Percentiles rank a stretch among this genome's conserved stretches.
Evolutionary conservation across 2,329 filamentous ascomycete species (phyloP).

Genomic region (Raffaelea deltoideospora): DNA sequence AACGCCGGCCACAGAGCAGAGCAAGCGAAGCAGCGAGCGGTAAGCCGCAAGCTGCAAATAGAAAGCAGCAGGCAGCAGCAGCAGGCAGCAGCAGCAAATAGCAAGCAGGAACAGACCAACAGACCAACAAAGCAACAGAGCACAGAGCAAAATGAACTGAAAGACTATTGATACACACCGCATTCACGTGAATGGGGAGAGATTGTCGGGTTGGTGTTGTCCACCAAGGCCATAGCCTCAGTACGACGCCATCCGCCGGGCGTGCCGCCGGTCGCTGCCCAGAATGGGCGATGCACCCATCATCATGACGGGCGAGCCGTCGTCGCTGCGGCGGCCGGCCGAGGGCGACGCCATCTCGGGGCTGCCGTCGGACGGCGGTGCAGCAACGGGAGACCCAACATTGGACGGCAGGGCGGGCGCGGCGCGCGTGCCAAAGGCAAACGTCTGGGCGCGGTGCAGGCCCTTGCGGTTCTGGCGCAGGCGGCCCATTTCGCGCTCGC

Average conservation of each 20-base stretch:
- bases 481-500: slow-evolving; percentile 87
- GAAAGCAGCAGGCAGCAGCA: no score
- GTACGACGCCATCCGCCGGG: slow-evolving; percentile 48
- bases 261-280: slow-evolving; percentile 34
- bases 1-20: background rate
- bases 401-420: slow-evolving; percentile 2
- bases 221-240: slow-evolving; percentile 19
- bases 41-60: no score
- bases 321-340: slow-evolving; percentile 12
- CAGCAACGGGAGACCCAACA: no score
- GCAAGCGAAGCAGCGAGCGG: no score
- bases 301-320: slow-evolving; percentile 26
- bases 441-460: slow-evolving; percentile 77
- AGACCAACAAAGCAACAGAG: background rate
- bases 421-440: slow-evolving; percentile 73
- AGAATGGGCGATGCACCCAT: slow-evolving; percentile 24
- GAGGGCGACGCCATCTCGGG: background rate
- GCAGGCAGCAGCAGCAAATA: background rate
- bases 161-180: background rate
- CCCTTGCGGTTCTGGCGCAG: slow-evolving; percentile 76
- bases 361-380: background rate
- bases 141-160: background rate
- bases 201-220: no score
- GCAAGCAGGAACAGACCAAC: background rate
- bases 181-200: background rate